Evolutionary conservation across 2,329 filamentous ascomycete species (phyloP), one percentile per base, ranked within the genome.

Genomic region (Trichoderma oligosporum): DNA sequence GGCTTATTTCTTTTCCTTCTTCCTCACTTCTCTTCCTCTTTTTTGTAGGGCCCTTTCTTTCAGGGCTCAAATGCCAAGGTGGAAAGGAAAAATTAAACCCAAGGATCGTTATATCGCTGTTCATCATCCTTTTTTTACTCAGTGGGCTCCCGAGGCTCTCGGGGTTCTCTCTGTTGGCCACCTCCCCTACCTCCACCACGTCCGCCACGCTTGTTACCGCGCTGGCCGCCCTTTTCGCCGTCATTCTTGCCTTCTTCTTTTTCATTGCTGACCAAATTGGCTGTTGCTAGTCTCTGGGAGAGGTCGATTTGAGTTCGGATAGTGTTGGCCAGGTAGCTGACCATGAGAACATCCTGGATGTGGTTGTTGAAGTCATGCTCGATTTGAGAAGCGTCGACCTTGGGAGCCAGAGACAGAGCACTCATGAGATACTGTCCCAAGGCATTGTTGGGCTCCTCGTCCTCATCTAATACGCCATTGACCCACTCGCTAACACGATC

Each of bases 301-400:
- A 99, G 85, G 70, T 97, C 94, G 78, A 99, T 97, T 80, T 99
- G 94, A 66, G 93, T 97, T 74, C 93, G 91, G 77, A 97, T 96
- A 64, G 91, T 97, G 82, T 97, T 99, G 73, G 94, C 91, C 63
- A 99, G 83, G 80, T 99, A 99, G 65, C 91, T 96, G 67, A 99
- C 92, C 74, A 97, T 92, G 64, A 99, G 86, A 61, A 99, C 92
- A 74, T 99, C 94, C 79, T 99, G 94, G 75, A 99, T 91, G 79
- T 99, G 94, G 81, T 96, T 96, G 85, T 99, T 99, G 84, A 99
- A 99, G 80, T 97, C 92, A 71, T 88, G 83, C 82, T 99, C 94
- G 70, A 99, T 92, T 72, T 95, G 88, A 61, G 85, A 82, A 35
- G 87, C 80, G 68, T 96, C 90, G 61, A 97, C 94, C 82, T 97